Conservation (phyloP, 2,329 filamentous ascomycete species). For the Chaetothyriales sp. region DNA sequence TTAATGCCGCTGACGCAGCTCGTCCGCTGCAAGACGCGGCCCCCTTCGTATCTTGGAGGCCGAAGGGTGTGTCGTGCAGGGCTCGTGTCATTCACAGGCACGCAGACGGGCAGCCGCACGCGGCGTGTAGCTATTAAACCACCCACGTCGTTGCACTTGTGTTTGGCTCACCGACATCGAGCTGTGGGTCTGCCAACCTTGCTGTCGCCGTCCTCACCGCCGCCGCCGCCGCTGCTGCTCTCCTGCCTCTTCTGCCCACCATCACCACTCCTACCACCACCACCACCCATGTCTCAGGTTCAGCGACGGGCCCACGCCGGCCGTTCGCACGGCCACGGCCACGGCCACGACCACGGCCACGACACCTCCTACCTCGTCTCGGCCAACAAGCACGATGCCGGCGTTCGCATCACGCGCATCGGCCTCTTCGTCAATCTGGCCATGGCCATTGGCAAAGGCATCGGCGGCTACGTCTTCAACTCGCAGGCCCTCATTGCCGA, state of each 20-base stretch:
- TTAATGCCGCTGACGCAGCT: slow-evolving; percentile 16
- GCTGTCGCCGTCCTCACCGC: slow-evolving; percentile 1
- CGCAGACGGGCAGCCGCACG: neutral
- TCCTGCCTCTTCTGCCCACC: neutral
- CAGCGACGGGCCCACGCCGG: slow-evolving; percentile 30
- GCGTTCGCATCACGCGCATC: slow-evolving; percentile 83
- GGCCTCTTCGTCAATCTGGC: slow-evolving; percentile 77
- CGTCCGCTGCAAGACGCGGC: slow-evolving; percentile 14
- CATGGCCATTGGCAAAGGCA: slow-evolving; percentile 87
- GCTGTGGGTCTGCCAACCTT: slow-evolving; percentile 1
- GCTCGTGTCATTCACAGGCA: neutral
- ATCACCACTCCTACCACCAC: slow-evolving; percentile 1
- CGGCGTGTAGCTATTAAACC: slow-evolving; percentile 1
- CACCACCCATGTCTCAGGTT: slow-evolving; percentile 1
- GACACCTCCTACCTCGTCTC: slow-evolving; percentile 75
- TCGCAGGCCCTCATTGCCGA: slow-evolving; percentile 88
- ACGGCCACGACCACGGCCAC: slow-evolving; percentile 52
- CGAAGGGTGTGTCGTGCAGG: neutral
- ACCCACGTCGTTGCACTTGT: slow-evolving; percentile 2
- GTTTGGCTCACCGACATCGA: slow-evolving; percentile 3
- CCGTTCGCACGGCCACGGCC: slow-evolving; percentile 44
- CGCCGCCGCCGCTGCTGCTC: slow-evolving; percentile 2
- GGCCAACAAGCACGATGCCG: slow-evolving; percentile 76
- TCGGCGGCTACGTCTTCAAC: slow-evolving; percentile 87
- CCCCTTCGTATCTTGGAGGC: slow-evolving; percentile 6